Evolutionary conservation across 1,284 basidiomycete species (phyloP).

Genomic region (Flammula alnicola): DNA sequence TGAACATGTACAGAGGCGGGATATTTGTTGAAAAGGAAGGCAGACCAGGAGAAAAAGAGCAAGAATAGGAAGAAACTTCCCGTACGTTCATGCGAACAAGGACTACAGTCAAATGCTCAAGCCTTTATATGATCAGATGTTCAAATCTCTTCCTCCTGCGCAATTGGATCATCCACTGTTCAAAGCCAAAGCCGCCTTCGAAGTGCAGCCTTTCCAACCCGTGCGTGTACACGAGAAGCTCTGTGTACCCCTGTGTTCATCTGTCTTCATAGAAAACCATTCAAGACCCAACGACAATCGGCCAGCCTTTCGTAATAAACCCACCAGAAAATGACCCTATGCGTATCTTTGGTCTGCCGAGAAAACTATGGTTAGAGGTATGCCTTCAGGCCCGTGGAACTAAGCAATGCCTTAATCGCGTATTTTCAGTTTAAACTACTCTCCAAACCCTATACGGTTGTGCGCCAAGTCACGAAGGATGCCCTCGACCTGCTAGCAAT

Average conservation of each 20-base stretch:
- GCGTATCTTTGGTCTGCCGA: conserved; percentile 68
- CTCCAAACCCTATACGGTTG: conserved; percentile 65
- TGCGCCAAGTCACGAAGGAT: conserved; percentile 65
- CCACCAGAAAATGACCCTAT: conserved; percentile 52
- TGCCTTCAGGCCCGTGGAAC: conserved; percentile 17
- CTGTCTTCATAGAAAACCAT: conserved; percentile 38
- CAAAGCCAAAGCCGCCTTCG: conserved; percentile 31
- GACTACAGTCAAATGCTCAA: not conserved
- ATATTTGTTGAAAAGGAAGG: conserved; percentile 21
- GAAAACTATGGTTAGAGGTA: conserved; percentile 68
- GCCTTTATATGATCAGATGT: conserved; percentile 34
- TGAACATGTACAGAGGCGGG: conserved; percentile 19
- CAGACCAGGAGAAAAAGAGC: conserved; percentile 14
- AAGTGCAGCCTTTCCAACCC: conserved; percentile 44
- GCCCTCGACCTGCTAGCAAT: conserved; percentile 53
- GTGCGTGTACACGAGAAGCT: conserved; percentile 34
- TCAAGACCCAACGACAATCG: conserved; percentile 38
- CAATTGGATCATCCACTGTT: conserved; percentile 35
- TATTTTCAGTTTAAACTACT: conserved; percentile 64
- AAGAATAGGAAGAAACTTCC: conserved; percentile 19
- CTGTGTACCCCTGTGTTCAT: not conserved
- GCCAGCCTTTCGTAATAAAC: conserved; percentile 47
- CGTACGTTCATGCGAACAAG: conserved; percentile 9
- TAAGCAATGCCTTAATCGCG: not conserved
- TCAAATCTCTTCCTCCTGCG: conserved; percentile 39